A percentile compares a stretch with the other conserved stretches of the same genome.
These are phyloP conservation scores for Fusarium sublunatum DNA, from an alignment of 2,329 filamentous ascomycete genomes.

Conservation along the genomic window DNA sequence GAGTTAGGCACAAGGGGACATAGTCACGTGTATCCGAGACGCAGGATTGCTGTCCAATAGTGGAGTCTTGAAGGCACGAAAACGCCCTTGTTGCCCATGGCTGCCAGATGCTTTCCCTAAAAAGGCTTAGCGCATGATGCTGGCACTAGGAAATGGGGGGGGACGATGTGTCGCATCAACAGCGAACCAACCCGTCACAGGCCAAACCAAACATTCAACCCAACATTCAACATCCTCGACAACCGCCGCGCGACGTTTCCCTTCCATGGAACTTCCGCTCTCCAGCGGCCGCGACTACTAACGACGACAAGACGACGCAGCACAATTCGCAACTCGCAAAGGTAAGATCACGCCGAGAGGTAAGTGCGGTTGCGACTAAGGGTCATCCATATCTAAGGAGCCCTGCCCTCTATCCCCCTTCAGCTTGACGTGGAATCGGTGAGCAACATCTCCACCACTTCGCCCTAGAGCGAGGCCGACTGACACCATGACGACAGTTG, in stretches of 20 bases:
- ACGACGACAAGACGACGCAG: conserved; percentile 24
- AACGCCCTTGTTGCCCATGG: conserved; percentile 49
- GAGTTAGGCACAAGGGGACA: conserved; percentile 32
- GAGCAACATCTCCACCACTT: conserved; percentile 42
- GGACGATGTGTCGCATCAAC: conserved; percentile 48
- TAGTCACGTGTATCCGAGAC: conserved; percentile 40
- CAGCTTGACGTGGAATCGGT: conserved; percentile 41
- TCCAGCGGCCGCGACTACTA: conserved; percentile 46
- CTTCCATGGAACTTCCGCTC: conserved; percentile 44
- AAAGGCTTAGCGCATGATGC: conserved; percentile 37
- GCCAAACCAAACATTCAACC: conserved; percentile 45
- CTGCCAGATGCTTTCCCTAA: conserved; percentile 44
- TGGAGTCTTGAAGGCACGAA: conserved; percentile 34
- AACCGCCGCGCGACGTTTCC: conserved; percentile 43
- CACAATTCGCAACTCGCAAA: conserved; percentile 26
- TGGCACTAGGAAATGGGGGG: conserved; percentile 46
- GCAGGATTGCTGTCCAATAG: conserved; percentile 40
- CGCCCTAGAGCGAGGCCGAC: conserved; percentile 24
- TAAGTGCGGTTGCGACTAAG: conserved; percentile 34
- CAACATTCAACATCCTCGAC: conserved; percentile 41
- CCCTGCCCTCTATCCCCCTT: conserved; percentile 18
- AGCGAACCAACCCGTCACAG: conserved; percentile 39
- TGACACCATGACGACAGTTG: conserved; percentile 35
- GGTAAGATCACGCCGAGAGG: conserved; percentile 30
- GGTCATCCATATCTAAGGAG: conserved; percentile 17